Percentiles rank a stretch among this genome's conserved stretches.
Evolutionary conservation across 2,329 filamentous ascomycete species (phyloP).

Genomic region (Penicillium sp.): DNA sequence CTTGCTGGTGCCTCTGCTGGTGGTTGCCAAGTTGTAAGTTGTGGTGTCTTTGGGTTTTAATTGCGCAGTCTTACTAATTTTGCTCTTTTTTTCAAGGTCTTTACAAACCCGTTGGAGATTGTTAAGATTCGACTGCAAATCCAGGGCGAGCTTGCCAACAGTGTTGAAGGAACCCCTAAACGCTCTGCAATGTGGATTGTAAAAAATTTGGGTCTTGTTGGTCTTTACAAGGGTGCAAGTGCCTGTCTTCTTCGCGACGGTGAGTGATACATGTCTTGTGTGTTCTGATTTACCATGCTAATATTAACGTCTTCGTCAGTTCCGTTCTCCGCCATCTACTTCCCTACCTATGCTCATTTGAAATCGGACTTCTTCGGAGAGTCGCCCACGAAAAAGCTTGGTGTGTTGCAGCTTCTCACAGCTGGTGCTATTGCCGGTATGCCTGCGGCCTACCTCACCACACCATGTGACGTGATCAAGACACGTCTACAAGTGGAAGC

Average conservation of each 20-base stretch:
- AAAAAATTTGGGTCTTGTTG: conserved; percentile 85
- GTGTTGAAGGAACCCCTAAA: conserved; percentile 72
- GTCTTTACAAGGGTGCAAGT: conserved; percentile 93
- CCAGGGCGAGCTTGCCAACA: conserved; percentile 92
- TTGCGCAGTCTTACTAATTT: neutral
- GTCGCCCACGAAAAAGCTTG: conserved; percentile 77
- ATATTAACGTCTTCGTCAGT: conserved; percentile 45
- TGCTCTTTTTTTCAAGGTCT: conserved; percentile 57
- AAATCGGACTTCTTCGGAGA: conserved; percentile 95
- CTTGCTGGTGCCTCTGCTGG: conserved; percentile 85
- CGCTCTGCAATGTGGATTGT: conserved; percentile 98
- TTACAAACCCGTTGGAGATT: conserved; percentile 97
- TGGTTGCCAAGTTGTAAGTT: conserved; percentile 89
- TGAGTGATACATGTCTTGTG: conserved; percentile 27
- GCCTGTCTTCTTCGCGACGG: conserved; percentile 87
- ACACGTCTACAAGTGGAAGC: conserved; percentile 96
- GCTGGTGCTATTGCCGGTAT: conserved; percentile 93
- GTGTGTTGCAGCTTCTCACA: conserved; percentile 83
- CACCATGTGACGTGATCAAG: conserved; percentile 98
- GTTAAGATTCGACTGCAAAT: conserved; percentile 98
- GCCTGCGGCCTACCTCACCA: conserved; percentile 91
- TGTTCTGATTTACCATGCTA: neutral
- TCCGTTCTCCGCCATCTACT: conserved; percentile 98
- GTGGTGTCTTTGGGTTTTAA: conserved; percentile 3
- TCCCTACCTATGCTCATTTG: conserved; percentile 91